Evolutionary conservation across 2,329 filamentous ascomycete genomes (phyloP).

Genomic region (Sporothrix pallida): DNA sequence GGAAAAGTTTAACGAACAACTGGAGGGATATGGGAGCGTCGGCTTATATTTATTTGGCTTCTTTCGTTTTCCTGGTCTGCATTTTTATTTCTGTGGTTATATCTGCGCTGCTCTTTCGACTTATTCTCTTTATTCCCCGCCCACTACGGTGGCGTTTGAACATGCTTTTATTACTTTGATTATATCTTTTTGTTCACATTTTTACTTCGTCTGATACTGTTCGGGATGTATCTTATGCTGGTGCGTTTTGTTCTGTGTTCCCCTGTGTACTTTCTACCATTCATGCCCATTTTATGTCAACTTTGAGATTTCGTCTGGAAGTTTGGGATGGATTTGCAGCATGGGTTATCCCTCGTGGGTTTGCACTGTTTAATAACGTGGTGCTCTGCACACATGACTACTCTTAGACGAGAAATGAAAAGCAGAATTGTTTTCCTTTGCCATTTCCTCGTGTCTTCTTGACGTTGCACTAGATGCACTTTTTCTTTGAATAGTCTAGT

Average conservation of each 20-base stretch:
- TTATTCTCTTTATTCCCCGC: conserved; percentile 11
- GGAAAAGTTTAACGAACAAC: conserved; percentile 20
- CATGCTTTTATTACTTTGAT: conserved; percentile 3
- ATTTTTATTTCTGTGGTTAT: neutral
- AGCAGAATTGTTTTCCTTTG: neutral
- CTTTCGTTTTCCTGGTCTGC: neutral
- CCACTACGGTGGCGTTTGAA: conserved; percentile 21
- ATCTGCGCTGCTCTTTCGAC: neutral
- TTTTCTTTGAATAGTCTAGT: too few relatives aligned
- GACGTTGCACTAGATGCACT: neutral
- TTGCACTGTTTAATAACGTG: neutral
- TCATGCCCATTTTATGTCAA: neutral
- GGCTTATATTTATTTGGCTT: neutral
- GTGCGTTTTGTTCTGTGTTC: neutral
- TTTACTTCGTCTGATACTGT: neutral
- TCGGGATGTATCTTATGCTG: neutral
- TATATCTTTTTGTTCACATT: neutral
- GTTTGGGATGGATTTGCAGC: conserved; percentile 4
- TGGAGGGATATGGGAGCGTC: conserved; percentile 13
- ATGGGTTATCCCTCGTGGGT: neutral
- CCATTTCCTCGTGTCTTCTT: neutral
- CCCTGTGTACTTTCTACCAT: neutral
- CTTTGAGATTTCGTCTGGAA: neutral
- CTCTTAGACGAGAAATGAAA: conserved; percentile 23
- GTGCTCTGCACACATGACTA: conserved; percentile 30